Evolutionary conservation across 2,329 filamentous ascomycete species (phyloP).

Genomic region (Aspergillus viridinutans): DNA sequence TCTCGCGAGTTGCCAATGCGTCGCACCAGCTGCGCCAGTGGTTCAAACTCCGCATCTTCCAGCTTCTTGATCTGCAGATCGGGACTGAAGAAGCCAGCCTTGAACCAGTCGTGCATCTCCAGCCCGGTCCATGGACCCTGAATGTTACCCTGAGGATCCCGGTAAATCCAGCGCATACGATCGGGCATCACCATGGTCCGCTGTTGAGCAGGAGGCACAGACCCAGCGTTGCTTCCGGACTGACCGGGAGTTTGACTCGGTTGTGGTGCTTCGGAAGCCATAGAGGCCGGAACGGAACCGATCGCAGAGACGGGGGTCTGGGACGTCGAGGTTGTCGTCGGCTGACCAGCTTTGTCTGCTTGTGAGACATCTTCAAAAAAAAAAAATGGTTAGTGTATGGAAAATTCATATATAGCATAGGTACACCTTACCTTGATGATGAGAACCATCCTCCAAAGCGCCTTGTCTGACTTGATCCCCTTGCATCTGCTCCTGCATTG

Average conservation of each 20-base stretch:
- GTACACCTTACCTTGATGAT: constrained; percentile 53
- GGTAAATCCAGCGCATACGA: constrained; percentile 97
- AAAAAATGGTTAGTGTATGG: neutral
- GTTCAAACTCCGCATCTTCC: constrained; percentile 91
- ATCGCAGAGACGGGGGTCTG: constrained; percentile 36
- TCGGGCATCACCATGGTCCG: constrained; percentile 99
- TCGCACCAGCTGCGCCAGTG: constrained; percentile 86
- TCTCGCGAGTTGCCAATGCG: constrained; percentile 96
- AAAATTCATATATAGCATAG: neutral
- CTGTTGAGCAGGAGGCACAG: constrained; percentile 65
- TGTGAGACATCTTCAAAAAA: constrained; percentile 20
- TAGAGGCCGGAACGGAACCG: constrained; percentile 27
- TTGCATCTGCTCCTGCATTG: constrained; percentile 91
- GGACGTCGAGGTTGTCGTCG: constrained; percentile 29
- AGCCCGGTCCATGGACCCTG: constrained; percentile 94
- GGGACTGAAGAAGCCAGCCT: constrained; percentile 93
- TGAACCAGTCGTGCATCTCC: constrained; percentile 99
- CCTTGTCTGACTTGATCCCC: constrained; percentile 57
- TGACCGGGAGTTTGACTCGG: constrained; percentile 33
- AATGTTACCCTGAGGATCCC: constrained; percentile 85
- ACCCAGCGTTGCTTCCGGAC: constrained; percentile 48
- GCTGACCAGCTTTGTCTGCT: constrained; percentile 28
- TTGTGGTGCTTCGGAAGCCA: constrained; percentile 29
- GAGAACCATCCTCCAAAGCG: constrained; percentile 52
- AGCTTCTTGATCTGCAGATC: constrained; percentile 92